phyloP scores from a whole-genome alignment of 2,329 filamentous ascomycete genomes.

The Botrytis deweyae region DNA sequence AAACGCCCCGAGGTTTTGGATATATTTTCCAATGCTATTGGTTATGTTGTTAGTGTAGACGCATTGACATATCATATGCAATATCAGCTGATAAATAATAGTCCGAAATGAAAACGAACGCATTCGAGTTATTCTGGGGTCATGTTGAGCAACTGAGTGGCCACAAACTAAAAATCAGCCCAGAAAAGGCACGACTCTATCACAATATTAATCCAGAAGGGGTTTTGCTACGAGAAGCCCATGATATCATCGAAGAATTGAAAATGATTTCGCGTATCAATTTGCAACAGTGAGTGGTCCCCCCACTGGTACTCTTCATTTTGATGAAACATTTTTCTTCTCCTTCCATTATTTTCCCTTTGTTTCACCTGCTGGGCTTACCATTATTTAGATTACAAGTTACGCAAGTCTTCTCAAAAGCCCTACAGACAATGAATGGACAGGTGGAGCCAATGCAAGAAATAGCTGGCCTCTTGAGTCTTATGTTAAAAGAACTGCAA shows the following conservation, averaged over 20 bases:
- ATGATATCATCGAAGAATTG: conserved; percentile 49
- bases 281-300: conserved; percentile 32
- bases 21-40: conserved; percentile 46
- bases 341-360: background rate
- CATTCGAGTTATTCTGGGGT: conserved; percentile 42
- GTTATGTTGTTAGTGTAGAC: conserved; percentile 41
- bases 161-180: background rate
- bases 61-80: background rate
- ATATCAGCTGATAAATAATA: conserved; percentile 23
- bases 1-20: conserved; percentile 44
- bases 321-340: background rate
- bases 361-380: background rate
- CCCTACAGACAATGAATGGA: background rate
- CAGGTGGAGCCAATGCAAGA: conserved; percentile 1
- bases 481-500: background rate
- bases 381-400: conserved; percentile 19
- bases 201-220: conserved; percentile 46
- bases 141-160: conserved; percentile 35
- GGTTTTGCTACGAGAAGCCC: conserved; percentile 44
- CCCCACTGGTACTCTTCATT: accelerated
- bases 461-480: background rate
- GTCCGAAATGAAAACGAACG: conserved; percentile 44
- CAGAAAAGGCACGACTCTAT: conserved; percentile 19
- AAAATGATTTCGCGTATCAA: conserved; percentile 46
- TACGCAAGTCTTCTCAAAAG: conserved; percentile 18